Conservation (phyloP, 2,329 filamentous ascomycete genomes). For the Zymoseptoria pseudotritici region DNA sequence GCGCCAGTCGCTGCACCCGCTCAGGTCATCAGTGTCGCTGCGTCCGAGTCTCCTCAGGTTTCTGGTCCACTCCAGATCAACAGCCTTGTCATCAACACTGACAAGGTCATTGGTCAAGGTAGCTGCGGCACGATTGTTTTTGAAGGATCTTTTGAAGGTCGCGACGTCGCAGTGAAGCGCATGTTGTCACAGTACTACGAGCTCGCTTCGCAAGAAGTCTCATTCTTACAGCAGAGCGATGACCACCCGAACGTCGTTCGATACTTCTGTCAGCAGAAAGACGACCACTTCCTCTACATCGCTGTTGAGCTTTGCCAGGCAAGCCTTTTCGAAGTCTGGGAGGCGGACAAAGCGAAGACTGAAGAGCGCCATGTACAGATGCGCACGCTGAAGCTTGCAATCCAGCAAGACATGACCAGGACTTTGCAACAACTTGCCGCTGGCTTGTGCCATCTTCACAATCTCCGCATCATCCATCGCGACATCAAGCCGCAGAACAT, state of each 20-base stretch:
- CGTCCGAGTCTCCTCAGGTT: slow-evolving; percentile 34
- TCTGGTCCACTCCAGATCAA: slow-evolving; percentile 51
- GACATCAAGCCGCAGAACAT: slow-evolving; percentile 98
- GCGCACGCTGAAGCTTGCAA: slow-evolving; percentile 59
- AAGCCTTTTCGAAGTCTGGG: slow-evolving; percentile 86
- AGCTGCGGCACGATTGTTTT: slow-evolving; percentile 98
- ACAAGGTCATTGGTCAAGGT: slow-evolving; percentile 60
- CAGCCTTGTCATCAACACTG: slow-evolving; percentile 52
- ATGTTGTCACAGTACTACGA: slow-evolving; percentile 96
- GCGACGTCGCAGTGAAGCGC: slow-evolving; percentile 89
- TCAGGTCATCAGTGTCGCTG: slow-evolving; percentile 39
- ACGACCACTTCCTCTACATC: slow-evolving; percentile 89
- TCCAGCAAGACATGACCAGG: slow-evolving; percentile 67
- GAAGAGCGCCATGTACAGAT: slow-evolving; percentile 32
- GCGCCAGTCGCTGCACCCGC: slow-evolving; percentile 35
- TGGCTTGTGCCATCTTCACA: slow-evolving; percentile 82
- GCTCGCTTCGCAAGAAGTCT: slow-evolving; percentile 89
- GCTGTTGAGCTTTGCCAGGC: slow-evolving; percentile 90
- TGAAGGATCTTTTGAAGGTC: slow-evolving; percentile 81
- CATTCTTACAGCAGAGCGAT: slow-evolving; percentile 82
- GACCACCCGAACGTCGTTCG: slow-evolving; percentile 95
- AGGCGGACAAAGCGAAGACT: slow-evolving; percentile 66
- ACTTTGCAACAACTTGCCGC: slow-evolving; percentile 84
- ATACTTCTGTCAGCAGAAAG: slow-evolving; percentile 87
- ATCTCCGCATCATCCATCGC: slow-evolving; percentile 87